Percentiles rank a stretch among this genome's conserved stretches.
phyloP scores from a whole-genome alignment of 192 early-diverging fungal species.

The Gaertneriomyces semiglobifer region DNA sequence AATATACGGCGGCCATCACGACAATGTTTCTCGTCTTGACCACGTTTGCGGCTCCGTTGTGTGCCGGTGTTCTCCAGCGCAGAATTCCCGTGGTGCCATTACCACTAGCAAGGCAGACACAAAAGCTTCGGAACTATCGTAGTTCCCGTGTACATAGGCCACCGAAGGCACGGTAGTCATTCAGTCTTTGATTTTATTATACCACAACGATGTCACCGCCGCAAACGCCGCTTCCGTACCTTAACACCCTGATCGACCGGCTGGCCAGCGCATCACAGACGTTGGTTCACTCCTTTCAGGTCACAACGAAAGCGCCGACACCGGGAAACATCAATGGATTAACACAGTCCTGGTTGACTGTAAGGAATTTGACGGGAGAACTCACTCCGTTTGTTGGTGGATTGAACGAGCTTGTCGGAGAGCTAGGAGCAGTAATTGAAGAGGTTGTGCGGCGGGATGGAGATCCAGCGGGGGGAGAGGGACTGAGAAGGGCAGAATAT shows the following conservation, averaged over 20 bases:
- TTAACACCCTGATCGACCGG: conserved; percentile 18
- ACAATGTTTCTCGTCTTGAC: too few species aligned
- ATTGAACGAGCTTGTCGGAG: background rate
- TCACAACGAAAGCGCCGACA: background rate
- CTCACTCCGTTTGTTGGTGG: background rate
- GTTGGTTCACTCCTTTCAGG: conserved; percentile 13
- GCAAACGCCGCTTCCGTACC: background rate
- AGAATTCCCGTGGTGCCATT: too few species aligned
- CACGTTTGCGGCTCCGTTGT: too few species aligned
- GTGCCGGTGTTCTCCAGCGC: too few species aligned
- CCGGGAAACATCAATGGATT: background rate
- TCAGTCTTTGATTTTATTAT: too few species aligned
- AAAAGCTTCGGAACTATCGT: too few species aligned
- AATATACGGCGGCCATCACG: too few species aligned
- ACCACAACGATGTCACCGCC: too few species aligned
- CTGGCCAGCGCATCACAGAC: conserved; percentile 16
- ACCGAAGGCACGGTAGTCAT: too few species aligned
- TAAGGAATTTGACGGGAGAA: conserved; percentile 1
- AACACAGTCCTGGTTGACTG: conserved; percentile 7
- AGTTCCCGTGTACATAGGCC: too few species aligned
- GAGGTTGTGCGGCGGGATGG: background rate
- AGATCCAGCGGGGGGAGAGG: background rate
- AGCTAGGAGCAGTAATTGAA: conserved; percentile 1
- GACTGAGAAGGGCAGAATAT: background rate
- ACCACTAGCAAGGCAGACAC: too few species aligned